Evolutionary conservation across 352 stramenopile genomes (phyloP), one percentile per base, ranked within the genome.

Genomic region (Phytophthora constricta): DNA sequence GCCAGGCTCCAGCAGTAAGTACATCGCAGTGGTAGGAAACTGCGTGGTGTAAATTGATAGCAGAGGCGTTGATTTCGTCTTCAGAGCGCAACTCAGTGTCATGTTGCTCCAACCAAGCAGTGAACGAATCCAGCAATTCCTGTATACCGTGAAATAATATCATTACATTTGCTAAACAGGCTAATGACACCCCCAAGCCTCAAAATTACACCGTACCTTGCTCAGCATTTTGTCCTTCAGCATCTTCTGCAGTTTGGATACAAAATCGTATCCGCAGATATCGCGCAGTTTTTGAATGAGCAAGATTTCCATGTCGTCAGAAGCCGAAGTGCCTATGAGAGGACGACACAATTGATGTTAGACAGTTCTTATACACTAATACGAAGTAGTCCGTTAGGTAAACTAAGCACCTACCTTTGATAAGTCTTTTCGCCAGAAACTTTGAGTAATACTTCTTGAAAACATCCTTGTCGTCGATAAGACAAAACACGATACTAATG

Each of bases 371-470:
- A n/a, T n/a, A n/a, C n/a, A n/a, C 34, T 13, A 13, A 19, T 37
- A 50, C 11, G 4, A 17, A 26, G 25, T n/a, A 45, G 2, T 25
- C 0, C 4, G n/a, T 20, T 3, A 34, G 49, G 46, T 54, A 13
- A 16, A 26, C 14, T 20, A 27, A 4, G 5, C 25, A 16, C 22
- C 1, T 65, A 93, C 86, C 88, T 90, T 93, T 92, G 64, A 96
- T 93, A 19, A 96, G 70, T 3, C 88, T 77, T 48, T 95, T 94
- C 7, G 88, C 83, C 39, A 96, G 56, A 65, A 91, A 91, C 55
- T 94, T 96, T 2, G 88, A 85, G 55, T 96, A 96, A 56, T 91
- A 95, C 47, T 93, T 93, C 62, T 96, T 94, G 85, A 96, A 96
- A 13, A 96, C 70, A 58, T 96, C 88, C 62, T 96, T 96, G 77